Base-by-base conservation (phyloP, 768 basidiomycete genomes). In the Sistotremastrum suecicum region DNA sequence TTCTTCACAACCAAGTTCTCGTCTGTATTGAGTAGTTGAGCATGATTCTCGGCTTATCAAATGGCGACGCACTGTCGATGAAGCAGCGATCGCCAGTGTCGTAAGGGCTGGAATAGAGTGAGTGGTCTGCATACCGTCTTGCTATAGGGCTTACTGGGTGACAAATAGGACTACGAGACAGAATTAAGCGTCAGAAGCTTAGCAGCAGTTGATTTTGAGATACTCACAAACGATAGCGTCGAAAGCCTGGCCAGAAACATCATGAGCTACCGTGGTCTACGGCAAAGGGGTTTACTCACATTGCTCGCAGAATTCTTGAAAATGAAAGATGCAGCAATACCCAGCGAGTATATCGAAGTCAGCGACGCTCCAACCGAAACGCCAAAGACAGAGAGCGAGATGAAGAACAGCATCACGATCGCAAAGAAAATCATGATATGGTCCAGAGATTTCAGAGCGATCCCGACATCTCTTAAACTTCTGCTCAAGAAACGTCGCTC, bases 21-120 rank as follows among this genome's bases (percentile, higher is more conserved):
- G 20, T 71, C 76, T 78, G 34, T 2, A 20, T 20, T 20, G 42
- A 6, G 5, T 34, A 43, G 40, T 40, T 51, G 29, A 46, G 33
- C 43, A 43, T n/a, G 7, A 36, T 43, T 12, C 28, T 5, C 31
- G 2, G 3, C 32, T 4, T 10, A 30, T 28, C 8, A 10, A 11
- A 20, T 11, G 37, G 7, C 6, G 29, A 58, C 69, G 52, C 48
- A 74, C 74, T 56, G 50, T 79, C 80, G 50, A 87, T 76, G 54
- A 86, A 78, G 52, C 78, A 77, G n/a, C 85, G 72, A 61, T 87
- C 85, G 7, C 84, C 84, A 28, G 83, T 83, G 53, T 86, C 83
- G 51, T 78, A 86, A 3, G 83, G 83, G 58, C 81, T 84, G 28
- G 28, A 41, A 35, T 46, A 46, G 40, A 5, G 50, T 12, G 54